Conservation (phyloP, 106 monocot species). For the Dendrobium officinale region DNA sequence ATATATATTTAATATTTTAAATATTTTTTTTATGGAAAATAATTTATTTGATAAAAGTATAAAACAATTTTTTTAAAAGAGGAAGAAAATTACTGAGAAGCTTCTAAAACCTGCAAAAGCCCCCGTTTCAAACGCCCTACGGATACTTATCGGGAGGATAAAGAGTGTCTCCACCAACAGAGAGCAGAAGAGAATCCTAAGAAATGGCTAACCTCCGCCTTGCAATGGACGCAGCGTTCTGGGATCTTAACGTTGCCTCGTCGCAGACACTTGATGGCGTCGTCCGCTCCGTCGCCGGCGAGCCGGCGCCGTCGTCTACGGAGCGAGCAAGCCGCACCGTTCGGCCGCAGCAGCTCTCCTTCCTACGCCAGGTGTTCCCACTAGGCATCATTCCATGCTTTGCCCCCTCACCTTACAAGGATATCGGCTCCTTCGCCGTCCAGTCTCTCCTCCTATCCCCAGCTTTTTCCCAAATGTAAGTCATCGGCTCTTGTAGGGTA, state of each 20-base stretch:
- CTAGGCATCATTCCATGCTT: conserved; percentile 58
- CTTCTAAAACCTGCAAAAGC: not conserved
- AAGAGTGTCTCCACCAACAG: not conserved
- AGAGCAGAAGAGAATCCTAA: not conserved
- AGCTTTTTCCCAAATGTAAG: conserved; percentile 31
- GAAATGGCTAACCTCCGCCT: conserved; percentile 52
- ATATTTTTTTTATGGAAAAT: not conserved
- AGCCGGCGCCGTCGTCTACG: conserved; percentile 37
- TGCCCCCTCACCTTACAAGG: conserved; percentile 31
- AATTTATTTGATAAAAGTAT: not conserved
- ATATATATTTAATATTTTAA: not conserved
- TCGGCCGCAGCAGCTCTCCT: conserved; percentile 61
- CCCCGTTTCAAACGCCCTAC: not conserved
- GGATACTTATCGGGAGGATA: not conserved
- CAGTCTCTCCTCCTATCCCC: conserved; percentile 51
- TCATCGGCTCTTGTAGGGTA: not conserved
- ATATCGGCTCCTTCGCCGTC: conserved; percentile 53
- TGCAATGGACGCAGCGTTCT: conserved; percentile 74
- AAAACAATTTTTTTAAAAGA: not conserved
- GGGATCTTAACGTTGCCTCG: conserved; percentile 45
- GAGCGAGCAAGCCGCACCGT: conserved; percentile 36
- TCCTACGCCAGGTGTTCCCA: conserved; percentile 49
- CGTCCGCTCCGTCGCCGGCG: conserved; percentile 44
- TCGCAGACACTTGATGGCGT: conserved; percentile 39
- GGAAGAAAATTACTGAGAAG: not conserved